phyloP scores from a whole-genome alignment of 163 green algal genomes.

The Scenedesmus sp. region DNA sequence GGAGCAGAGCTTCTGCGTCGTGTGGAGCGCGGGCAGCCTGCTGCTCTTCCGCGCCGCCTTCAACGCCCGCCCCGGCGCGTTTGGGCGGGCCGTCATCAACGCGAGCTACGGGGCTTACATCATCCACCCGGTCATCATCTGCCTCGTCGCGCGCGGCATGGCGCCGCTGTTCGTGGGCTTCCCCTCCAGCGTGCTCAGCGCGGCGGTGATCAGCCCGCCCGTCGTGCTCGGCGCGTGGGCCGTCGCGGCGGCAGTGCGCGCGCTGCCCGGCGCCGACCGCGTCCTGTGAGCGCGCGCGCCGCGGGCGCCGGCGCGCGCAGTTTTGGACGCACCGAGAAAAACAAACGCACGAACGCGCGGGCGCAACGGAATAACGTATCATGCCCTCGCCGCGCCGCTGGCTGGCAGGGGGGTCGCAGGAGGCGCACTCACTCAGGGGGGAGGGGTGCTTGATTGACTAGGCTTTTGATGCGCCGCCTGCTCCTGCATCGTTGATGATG shows the following conservation, averaged over 20 bases:
- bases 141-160: slow-evolving; percentile 6
- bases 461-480: no score
- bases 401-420: no score
- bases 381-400: no score
- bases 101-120: slow-evolving; percentile 39
- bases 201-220: slow-evolving; percentile 12
- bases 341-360: no score
- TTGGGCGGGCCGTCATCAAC: not conserved
- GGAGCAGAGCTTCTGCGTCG: slow-evolving; percentile 42
- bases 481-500: no score
- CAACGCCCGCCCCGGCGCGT: slow-evolving; percentile 18
- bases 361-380: no score
- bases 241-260: slow-evolving; percentile 2
- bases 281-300: slow-evolving; percentile 36
- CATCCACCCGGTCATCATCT: slow-evolving; percentile 27
- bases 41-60: slow-evolving; percentile 31
- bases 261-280: slow-evolving; percentile 23
- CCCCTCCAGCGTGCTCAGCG: slow-evolving; percentile 15
- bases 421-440: no score
- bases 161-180: not conserved
- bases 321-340: no score
- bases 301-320: no score
- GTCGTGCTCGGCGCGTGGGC: slow-evolving; percentile 21
- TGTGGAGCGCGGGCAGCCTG: slow-evolving; percentile 32
- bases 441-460: no score